Base-by-base conservation (phyloP, 257 asterid species). In the Solanum verrucosum region DNA sequence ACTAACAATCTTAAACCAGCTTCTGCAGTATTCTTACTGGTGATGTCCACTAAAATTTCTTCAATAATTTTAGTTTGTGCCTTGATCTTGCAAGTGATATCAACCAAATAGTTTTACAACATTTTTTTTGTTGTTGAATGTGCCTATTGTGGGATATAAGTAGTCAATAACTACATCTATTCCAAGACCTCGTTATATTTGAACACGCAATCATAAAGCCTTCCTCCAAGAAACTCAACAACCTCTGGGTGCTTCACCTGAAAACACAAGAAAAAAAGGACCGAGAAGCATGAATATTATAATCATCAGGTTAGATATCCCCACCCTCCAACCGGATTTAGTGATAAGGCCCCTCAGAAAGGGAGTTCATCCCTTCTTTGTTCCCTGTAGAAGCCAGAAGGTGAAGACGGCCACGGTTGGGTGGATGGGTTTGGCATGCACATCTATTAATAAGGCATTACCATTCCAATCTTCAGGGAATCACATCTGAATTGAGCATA, bases 231-330 rank as follows among this genome's bases (percentile, higher is more conserved):
- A 91, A 97, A 97, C 92, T 97, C 95, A 65, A 98, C 99, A 83
- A 97, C 99, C 92, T 97, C 99, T 16, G 60, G 92, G 92, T 97
- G 99, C 95, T 97, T 97, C 92, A 97, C 99, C 99, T 96, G 94
- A 89, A 84, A 85, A 79, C 40, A 89, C 83, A 14, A 59, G 38
- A 87, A 44, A 87, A 37, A 37, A 74, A 70, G 84, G n/a, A 23
- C 7, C 8, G 5, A 40, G n/a, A 34, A 42, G 35, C 37, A 78
- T 78, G 25, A 78, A 4, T 42, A 79, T 79, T 44, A 25, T 25
- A n/a, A 79, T n/a, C 35, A 79, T 44, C 65, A 79, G 13, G 25
- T 25, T 25, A 42, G 29, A 79, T 79, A 79, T 42, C 15, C 65
- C 84, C 59, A 21, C 59, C 84, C 25, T 27, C 63, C 63, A 25